Percentiles rank a stretch among this genome's conserved stretches.
Conservation (phyloP, 2,329 filamentous ascomycete genomes). For the Paraphoma sp. region DNA sequence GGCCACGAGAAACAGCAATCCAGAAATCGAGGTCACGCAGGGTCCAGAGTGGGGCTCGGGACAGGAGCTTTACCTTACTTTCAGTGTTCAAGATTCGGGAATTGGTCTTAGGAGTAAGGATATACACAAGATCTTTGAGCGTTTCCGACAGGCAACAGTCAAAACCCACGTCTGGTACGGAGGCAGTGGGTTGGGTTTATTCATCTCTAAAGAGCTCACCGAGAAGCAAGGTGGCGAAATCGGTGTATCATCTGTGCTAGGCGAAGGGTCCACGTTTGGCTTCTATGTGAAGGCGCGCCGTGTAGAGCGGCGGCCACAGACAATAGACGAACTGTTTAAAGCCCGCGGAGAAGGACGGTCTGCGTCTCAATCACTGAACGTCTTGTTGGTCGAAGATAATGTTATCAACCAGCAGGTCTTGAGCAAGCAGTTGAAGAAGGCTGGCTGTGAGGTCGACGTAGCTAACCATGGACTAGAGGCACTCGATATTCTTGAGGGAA, state of each 20-base stretch:
- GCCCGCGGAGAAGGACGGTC: constrained; percentile 1
- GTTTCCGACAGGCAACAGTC: constrained; percentile 44
- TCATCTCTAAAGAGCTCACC: constrained; percentile 54
- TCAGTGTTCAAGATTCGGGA: constrained; percentile 50
- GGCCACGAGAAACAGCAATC: constrained; percentile 29
- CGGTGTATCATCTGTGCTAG: constrained; percentile 49
- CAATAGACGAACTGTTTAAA: not conserved
- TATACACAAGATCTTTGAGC: constrained; percentile 47
- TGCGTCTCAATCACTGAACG: constrained; percentile 20
- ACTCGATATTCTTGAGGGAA: constrained; percentile 36
- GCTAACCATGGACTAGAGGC: constrained; percentile 49
- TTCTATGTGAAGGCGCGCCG: constrained; percentile 52
- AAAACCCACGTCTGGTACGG: constrained; percentile 52
- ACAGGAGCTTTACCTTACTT: constrained; percentile 48
- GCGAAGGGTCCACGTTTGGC: constrained; percentile 51
- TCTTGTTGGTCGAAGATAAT: constrained; percentile 50
- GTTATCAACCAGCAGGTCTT: constrained; percentile 49
- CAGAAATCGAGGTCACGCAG: constrained; percentile 28
- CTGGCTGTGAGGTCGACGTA: constrained; percentile 35
- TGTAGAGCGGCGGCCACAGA: constrained; percentile 18
- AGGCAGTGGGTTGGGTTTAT: constrained; percentile 54
- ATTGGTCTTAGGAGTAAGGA: constrained; percentile 50
- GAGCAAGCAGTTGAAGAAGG: constrained; percentile 44
- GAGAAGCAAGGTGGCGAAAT: constrained; percentile 56
- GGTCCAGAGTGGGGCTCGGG: constrained; percentile 46